A percentile compares a stretch with the other conserved stretches of the same genome.
These are phyloP conservation scores for Saussurea involucrata DNA, from an alignment of 129 eudicot genomes.

Conservation along the genomic window DNA sequence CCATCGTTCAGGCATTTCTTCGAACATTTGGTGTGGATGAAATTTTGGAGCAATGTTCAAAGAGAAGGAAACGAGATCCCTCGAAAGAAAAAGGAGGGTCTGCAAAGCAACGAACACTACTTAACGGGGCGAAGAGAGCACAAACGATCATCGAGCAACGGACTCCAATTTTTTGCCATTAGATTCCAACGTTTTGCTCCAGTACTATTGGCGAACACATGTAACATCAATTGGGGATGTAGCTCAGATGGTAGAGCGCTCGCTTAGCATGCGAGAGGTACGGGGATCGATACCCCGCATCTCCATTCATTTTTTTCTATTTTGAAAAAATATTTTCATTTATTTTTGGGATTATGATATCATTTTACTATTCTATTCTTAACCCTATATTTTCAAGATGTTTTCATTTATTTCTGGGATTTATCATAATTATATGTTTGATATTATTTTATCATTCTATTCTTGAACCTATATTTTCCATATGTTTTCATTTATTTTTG, in stretches of 20 bases:
- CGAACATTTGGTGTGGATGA: conserved; percentile 38
- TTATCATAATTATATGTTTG: no score
- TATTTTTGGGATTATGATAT: no score
- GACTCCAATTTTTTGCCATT: neutral
- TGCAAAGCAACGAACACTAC: conserved; percentile 23
- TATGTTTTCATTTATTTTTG: no score
- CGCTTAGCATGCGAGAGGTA: conserved; percentile 90
- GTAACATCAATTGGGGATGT: conserved; percentile 36
- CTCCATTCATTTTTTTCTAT: conserved; percentile 11
- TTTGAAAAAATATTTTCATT: no score
- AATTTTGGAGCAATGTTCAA: neutral
- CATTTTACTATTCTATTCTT: no score
- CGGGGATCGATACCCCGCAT: conserved; percentile 83
- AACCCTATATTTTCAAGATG: no score
- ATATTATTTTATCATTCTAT: no score
- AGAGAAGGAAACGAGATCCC: neutral
- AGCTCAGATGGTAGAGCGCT: conserved; percentile 90
- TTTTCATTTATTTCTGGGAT: no score
- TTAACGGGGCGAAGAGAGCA: neutral
- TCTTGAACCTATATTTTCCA: no score
- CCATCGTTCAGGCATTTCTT: conserved; percentile 94
- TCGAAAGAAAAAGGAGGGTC: neutral
- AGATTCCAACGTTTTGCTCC: no score
- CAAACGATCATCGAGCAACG: neutral
- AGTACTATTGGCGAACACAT: neutral